Evolutionary conservation across 169 alveolate species (phyloP).

Genomic region (Haemoproteus tartakovskyi): DNA sequence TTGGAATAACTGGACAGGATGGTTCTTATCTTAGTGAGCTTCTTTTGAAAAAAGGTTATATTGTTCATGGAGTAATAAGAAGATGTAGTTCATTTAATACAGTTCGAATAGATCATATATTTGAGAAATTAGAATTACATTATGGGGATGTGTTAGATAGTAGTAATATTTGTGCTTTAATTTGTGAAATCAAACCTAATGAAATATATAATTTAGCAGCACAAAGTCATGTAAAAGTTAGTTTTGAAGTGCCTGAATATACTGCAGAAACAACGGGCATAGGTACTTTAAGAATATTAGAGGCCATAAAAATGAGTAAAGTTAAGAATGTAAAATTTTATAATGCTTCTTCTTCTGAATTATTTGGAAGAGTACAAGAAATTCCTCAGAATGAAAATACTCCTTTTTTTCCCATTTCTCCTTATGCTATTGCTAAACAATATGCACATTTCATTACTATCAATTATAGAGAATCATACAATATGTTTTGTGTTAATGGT

Average conservation of each 20-base stretch:
- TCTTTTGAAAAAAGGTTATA: constrained; percentile 78
- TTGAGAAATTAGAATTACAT: constrained; percentile 75
- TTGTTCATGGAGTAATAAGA: constrained; percentile 80
- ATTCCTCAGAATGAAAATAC: constrained; percentile 73
- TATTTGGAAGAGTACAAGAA: constrained; percentile 70
- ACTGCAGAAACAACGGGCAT: constrained; percentile 78
- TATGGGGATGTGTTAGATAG: constrained; percentile 83
- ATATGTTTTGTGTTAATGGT: constrained; percentile 78
- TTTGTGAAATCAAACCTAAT: constrained; percentile 68
- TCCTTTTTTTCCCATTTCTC: constrained; percentile 87
- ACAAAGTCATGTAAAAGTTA: constrained; percentile 81
- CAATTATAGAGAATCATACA: constrained; percentile 75
- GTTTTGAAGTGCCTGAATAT: constrained; percentile 82
- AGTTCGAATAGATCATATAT: constrained; percentile 72
- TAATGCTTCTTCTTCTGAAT: constrained; percentile 82
- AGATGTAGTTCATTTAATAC: constrained; percentile 78
- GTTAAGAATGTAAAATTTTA: constrained; percentile 57
- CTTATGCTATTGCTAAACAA: constrained; percentile 83
- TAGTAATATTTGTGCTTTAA: constrained; percentile 60
- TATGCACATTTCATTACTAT: constrained; percentile 72
- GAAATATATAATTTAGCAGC: constrained; percentile 84
- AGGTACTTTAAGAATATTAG: constrained; percentile 77
- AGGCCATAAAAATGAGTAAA: constrained; percentile 71
- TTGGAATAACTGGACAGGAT: constrained; percentile 87
- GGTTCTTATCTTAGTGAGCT: constrained; percentile 85